Conservation (phyloP, 129 eudicot species). For the Lactuca sativa region DNA sequence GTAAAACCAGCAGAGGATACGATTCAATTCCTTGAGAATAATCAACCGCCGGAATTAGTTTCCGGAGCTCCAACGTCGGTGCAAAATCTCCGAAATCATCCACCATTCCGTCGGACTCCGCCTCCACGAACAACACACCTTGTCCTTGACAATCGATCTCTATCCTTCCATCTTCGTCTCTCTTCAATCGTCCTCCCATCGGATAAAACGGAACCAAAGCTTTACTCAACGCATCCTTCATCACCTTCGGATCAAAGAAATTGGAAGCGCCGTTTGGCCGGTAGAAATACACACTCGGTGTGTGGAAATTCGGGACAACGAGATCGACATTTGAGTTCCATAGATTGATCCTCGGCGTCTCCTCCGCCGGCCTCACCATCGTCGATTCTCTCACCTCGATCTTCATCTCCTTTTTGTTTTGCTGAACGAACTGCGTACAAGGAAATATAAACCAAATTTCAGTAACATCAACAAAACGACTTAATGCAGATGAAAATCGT, state of each 20-base stretch:
- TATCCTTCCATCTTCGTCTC: conserved; percentile 74
- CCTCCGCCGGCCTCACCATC: conserved; percentile 64
- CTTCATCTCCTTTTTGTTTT: conserved; percentile 35
- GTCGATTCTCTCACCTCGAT: conserved; percentile 56
- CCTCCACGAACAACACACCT: conserved; percentile 87
- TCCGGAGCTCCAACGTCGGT: conserved; percentile 67
- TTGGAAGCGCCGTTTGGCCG: conserved; percentile 54
- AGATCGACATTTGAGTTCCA: conserved; percentile 76
- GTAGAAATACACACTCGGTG: conserved; percentile 70
- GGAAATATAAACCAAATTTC: background rate
- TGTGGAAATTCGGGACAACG: conserved; percentile 65
- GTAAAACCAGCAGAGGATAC: conserved; percentile 62
- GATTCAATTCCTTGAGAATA: conserved; percentile 66
- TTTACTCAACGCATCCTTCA: conserved; percentile 60
- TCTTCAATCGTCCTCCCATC: conserved; percentile 70
- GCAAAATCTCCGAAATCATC: conserved; percentile 86
- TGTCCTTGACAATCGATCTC: conserved; percentile 82
- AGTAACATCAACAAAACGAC: conserved; percentile 8
- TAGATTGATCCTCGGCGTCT: conserved; percentile 46
- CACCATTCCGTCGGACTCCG: conserved; percentile 52
- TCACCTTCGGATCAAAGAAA: conserved; percentile 57
- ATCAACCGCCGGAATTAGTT: conserved; percentile 71
- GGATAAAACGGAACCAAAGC: conserved; percentile 80
- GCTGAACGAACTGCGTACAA: conserved; percentile 5
- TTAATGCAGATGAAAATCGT: conserved; percentile 5